Conservation (phyloP, 371 early-diverging fungal genomes). For the Amoeboaphelidium occidentale region DNA sequence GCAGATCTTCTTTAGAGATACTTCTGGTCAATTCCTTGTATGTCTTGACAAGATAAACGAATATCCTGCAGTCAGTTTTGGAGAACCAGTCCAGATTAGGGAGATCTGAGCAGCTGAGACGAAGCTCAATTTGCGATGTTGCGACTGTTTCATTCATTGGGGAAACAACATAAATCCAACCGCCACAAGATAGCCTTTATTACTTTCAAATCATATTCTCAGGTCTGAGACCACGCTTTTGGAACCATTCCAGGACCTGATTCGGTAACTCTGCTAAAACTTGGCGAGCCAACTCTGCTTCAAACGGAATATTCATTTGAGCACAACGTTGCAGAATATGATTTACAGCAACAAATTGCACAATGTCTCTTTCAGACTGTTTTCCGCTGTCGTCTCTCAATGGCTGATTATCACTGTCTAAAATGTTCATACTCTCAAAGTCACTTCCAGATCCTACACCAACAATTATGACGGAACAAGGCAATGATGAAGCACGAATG, state of each 20-base stretch:
- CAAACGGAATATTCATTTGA: background rate
- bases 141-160: too few species aligned
- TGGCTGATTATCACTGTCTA: conserved; percentile 20
- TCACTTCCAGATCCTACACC: conserved; percentile 25
- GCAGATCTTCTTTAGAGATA: too few species aligned
- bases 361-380: conserved; percentile 21
- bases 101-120: too few species aligned
- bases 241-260: conserved; percentile 2
- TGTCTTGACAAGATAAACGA: too few species aligned
- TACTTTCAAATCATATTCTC: too few species aligned
- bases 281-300: background rate
- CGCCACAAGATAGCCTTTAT: too few species aligned
- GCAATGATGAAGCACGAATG: conserved; percentile 10
- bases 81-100: too few species aligned
- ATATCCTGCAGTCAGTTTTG: too few species aligned
- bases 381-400: conserved; percentile 6
- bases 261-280: conserved; percentile 4
- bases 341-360: conserved; percentile 24
- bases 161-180: too few species aligned
- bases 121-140: too few species aligned
- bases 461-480: conserved; percentile 28
- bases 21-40: too few species aligned
- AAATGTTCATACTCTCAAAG: conserved; percentile 13
- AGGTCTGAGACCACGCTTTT: background rate
- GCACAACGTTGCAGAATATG: conserved; percentile 8